These are phyloP conservation scores for Gossypium arboreum DNA, from an alignment of 345 rosid species.

Conservation along the genomic window DNA sequence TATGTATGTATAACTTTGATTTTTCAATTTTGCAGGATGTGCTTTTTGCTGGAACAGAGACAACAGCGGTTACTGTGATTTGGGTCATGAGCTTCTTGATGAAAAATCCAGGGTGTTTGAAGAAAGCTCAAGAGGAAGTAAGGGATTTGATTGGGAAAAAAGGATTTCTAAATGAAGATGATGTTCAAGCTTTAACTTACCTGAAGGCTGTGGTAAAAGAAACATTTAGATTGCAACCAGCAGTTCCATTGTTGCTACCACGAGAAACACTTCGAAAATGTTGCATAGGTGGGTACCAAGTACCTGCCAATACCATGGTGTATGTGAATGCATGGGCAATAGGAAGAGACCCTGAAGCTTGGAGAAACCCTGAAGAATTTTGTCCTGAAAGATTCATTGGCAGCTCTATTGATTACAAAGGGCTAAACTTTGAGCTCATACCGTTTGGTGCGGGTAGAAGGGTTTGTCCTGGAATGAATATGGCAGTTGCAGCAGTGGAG, in stretches of 20 bases:
- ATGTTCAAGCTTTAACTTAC: conserved; percentile 29
- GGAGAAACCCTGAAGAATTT: not conserved
- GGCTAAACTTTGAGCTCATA: not conserved
- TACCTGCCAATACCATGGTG: conserved; percentile 11
- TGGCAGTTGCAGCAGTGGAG: not conserved
- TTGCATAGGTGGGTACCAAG: conserved; percentile 27
- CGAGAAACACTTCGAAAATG: conserved; percentile 14
- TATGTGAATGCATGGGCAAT: not conserved
- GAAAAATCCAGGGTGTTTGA: not conserved
- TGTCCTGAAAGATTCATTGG: not conserved
- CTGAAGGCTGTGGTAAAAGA: conserved; percentile 33
- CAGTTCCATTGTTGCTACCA: not conserved
- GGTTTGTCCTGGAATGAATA: not conserved
- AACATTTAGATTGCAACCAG: conserved; percentile 29
- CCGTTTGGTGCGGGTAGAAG: not conserved
- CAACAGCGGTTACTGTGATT: not conserved
- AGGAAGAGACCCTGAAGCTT: not conserved
- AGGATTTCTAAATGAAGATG: conserved; percentile 6
- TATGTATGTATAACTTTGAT: not conserved
- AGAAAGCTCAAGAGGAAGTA: not conserved
- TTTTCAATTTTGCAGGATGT: not conserved
- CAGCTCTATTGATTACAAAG: not conserved
- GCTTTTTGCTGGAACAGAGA: not conserved
- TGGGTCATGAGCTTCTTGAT: not conserved
- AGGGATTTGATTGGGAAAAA: not conserved